Evolutionary conservation across 306 rosid genomes (phyloP).

Genomic region (Acacia crassicarpa): DNA sequence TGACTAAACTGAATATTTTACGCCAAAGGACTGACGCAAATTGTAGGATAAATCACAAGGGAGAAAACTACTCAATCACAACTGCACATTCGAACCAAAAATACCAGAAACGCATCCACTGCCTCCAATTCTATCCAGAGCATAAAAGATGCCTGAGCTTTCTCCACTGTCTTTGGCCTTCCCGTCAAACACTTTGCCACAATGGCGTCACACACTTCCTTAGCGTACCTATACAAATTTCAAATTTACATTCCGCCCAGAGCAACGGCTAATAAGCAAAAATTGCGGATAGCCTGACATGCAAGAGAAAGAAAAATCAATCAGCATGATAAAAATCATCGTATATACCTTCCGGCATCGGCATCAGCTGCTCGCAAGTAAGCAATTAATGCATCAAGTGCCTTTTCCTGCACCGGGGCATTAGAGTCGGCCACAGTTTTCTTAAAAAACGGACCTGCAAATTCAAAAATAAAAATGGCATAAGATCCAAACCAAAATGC

Average conservation of each 20-base stretch:
- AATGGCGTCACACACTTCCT: constrained; percentile 88
- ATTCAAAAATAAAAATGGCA: constrained; percentile 7
- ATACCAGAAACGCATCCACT: constrained; percentile 89
- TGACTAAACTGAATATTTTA: background rate
- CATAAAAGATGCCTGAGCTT: constrained; percentile 92
- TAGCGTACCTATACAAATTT: constrained; percentile 57
- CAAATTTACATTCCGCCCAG: constrained; percentile 21
- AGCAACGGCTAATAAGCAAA: constrained; percentile 9
- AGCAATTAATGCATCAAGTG: constrained; percentile 91
- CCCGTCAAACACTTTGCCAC: constrained; percentile 97
- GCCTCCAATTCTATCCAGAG: constrained; percentile 99
- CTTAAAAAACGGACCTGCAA: constrained; percentile 68
- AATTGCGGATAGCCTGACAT: constrained; percentile 8
- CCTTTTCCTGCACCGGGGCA: constrained; percentile 98
- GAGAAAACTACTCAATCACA: constrained; percentile 13
- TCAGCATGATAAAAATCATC: background rate
- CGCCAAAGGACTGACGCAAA: constrained; percentile 17
- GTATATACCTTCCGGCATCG: constrained; percentile 76
- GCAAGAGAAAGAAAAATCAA: background rate
- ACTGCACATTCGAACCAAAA: constrained; percentile 21
- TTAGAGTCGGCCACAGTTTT: constrained; percentile 94
- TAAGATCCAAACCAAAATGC: constrained; percentile 44
- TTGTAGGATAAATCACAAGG: constrained; percentile 2
- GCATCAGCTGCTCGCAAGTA: constrained; percentile 95
- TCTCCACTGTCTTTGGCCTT: constrained; percentile 97